Conservation (phyloP, 192 early-diverging fungal genomes). For the Coemansia reversa region DNA sequence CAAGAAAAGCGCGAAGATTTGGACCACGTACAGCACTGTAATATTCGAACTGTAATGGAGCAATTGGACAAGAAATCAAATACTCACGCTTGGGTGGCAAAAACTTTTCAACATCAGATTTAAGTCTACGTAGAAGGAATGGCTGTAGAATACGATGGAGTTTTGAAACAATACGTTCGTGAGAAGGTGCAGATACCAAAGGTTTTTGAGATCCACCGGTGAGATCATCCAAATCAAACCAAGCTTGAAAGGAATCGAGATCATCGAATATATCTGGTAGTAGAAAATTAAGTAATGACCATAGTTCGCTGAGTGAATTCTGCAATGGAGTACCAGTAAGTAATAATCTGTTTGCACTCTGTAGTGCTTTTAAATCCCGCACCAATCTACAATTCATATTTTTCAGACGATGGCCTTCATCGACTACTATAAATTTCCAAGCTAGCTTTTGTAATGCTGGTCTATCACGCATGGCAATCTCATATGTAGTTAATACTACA, state of each 20-base stretch:
- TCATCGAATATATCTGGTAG: slow-evolving; percentile 95
- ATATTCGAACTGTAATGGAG: slow-evolving; percentile 66
- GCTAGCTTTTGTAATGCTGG: slow-evolving; percentile 64
- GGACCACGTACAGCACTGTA: slow-evolving; percentile 67
- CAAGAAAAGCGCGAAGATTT: slow-evolving; percentile 63
- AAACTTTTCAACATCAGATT: slow-evolving; percentile 79
- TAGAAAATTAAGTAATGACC: slow-evolving; percentile 94
- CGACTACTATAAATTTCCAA: slow-evolving; percentile 92
- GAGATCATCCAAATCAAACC: slow-evolving; percentile 81
- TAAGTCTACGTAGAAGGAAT: slow-evolving; percentile 60
- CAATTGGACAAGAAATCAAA: slow-evolving; percentile 74
- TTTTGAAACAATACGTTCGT: slow-evolving; percentile 66
- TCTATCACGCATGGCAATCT: slow-evolving; percentile 82
- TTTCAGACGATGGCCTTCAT: slow-evolving; percentile 97
- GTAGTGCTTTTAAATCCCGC: slow-evolving; percentile 80
- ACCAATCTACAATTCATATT: slow-evolving; percentile 92
- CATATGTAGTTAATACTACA: slow-evolving; percentile 87
- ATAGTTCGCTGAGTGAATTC: slow-evolving; percentile 91
- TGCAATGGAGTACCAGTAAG: slow-evolving; percentile 93
- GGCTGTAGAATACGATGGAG: slow-evolving; percentile 87
- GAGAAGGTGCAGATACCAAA: too few species aligned
- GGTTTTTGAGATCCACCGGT: slow-evolving; percentile 18
- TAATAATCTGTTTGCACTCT: slow-evolving; percentile 81
- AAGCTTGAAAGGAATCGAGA: slow-evolving; percentile 79
- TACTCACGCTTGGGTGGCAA: slow-evolving; percentile 93